A percentile compares a stretch with the other conserved stretches of the same genome.
These are phyloP conservation scores for Cladosporium sp. DNA, from an alignment of 2,329 filamentous ascomycete genomes.

Conservation along the genomic window DNA sequence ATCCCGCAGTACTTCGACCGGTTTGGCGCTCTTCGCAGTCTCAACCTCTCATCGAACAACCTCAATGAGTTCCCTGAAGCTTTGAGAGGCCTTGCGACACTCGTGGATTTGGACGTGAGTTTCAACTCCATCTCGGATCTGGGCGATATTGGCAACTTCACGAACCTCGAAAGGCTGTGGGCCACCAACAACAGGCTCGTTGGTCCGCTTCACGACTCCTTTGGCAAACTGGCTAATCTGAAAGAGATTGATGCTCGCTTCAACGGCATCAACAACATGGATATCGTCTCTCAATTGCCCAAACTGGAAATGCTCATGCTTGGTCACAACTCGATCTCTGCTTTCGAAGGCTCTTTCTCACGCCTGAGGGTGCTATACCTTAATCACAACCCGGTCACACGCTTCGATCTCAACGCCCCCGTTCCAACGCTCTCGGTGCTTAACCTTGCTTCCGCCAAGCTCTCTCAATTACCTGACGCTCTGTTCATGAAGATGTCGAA, in stretches of 20 bases:
- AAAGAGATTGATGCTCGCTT: conserved; percentile 93
- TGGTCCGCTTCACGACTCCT: conserved; percentile 62
- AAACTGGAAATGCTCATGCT: conserved; percentile 82
- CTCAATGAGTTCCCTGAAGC: conserved; percentile 79
- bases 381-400: conserved; percentile 92
- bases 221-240: conserved; percentile 67
- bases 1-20: conserved; percentile 76
- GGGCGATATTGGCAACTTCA: conserved; percentile 72
- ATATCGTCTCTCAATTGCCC: conserved; percentile 76
- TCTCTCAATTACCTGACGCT: conserved; percentile 79
- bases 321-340: conserved; percentile 87
- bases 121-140: conserved; percentile 84
- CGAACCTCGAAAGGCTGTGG: conserved; percentile 78
- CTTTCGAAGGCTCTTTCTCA: conserved; percentile 83
- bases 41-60: conserved; percentile 93
- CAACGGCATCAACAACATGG: conserved; percentile 82
- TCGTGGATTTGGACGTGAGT: conserved; percentile 91
- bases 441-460: conserved; percentile 84
- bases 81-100: conserved; percentile 69
- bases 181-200: conserved; percentile 90
- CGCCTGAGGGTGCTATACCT: conserved; percentile 77
- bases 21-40: conserved; percentile 70
- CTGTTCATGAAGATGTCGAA: conserved; percentile 83
- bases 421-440: conserved; percentile 78
- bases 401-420: conserved; percentile 73